phyloP scores from a whole-genome alignment of 208 protist genomes.

The Phytomonas francai region DNA sequence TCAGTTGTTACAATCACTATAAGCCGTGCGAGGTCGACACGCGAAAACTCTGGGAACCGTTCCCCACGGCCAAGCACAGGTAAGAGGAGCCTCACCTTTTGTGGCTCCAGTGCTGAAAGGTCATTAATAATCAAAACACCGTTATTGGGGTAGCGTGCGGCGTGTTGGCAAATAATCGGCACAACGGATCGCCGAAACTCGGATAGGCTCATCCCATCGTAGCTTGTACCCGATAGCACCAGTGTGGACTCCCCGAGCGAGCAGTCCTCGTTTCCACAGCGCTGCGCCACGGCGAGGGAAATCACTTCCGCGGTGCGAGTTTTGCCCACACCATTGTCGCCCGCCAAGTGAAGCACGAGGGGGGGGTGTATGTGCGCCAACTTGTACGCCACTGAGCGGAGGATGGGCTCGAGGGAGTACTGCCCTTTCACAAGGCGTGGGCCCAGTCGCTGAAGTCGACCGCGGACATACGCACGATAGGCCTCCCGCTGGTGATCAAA shows the following conservation, averaged over 20 bases:
- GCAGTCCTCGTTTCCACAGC: slow-evolving; percentile 26
- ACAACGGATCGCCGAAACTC: slow-evolving; percentile 54
- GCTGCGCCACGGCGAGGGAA: slow-evolving; percentile 51
- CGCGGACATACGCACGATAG: slow-evolving; percentile 29
- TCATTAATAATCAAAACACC: slow-evolving; percentile 74
- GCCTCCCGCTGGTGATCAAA: slow-evolving; percentile 11
- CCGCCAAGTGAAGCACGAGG: slow-evolving; percentile 66
- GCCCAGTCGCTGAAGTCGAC: slow-evolving; percentile 22
- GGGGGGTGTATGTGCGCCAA: slow-evolving; percentile 33
- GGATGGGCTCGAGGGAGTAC: slow-evolving; percentile 28
- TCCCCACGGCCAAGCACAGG: slow-evolving; percentile 40
- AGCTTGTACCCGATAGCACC: slow-evolving; percentile 44
- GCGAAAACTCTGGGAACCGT: slow-evolving; percentile 34
- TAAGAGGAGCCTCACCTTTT: slow-evolving; percentile 42
- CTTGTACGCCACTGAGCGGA: slow-evolving; percentile 32
- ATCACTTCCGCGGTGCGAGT: slow-evolving; percentile 58
- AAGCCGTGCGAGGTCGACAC: slow-evolving; percentile 19
- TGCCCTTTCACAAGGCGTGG: slow-evolving; percentile 37
- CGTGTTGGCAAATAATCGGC: slow-evolving; percentile 28
- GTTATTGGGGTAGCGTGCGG: slow-evolving; percentile 25
- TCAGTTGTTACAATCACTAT: slow-evolving; percentile 73
- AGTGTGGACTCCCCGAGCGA: slow-evolving; percentile 53
- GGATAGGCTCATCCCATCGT: slow-evolving; percentile 38
- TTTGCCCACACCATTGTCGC: slow-evolving; percentile 83
- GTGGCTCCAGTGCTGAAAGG: slow-evolving; percentile 32